Evolutionary conservation across 495 filamentous ascomycete genomes (phyloP), one percentile per base, ranked within the genome.

Genomic region (Neurospora tetrasperma): DNA sequence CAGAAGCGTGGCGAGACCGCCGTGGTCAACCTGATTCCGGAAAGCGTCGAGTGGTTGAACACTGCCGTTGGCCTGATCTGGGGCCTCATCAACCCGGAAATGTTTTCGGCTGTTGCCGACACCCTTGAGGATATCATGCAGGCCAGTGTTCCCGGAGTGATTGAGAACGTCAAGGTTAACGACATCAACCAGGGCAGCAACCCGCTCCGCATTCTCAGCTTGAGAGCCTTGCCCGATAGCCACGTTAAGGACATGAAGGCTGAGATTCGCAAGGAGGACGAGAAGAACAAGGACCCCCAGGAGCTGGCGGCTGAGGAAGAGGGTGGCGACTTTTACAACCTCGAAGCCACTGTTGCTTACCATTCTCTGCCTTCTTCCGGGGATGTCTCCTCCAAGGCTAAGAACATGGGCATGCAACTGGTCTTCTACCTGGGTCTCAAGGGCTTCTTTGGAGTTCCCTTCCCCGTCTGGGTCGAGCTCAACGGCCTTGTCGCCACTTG

Each of bases 181-280:
- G 95, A 97, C 76, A 97, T 98, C 76, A 93, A 93, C 75, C 95
- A 97, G 80, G 95, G 95, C 10, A 93, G 86, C 78, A 97, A 97
- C 77, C 93, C 95, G 0, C 77, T 97, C 70, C 90, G 95, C 10
- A 94, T 98, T 69, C 83, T 98, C n/a, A 96, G 92, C 76, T 83
- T 98, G 74, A 90, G 95, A 11, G 91, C 95, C 71, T 88, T 98
- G 18, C 94, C 95, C 5, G 94, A 97, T 73, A 81, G 78, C 0
- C 90, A 97, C 74, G 91, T 96, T 66, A 82, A 90, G 76, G 89
- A 96, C 0, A 75, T 98, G 71, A 97, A 96, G 79, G 85, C 85
- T 38, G 86, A 92, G 72, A 91, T 94, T 71, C 92, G 90, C 75
- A 89, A 90, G 78, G 86, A 93, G 74, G 93, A 95, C 76, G 86